Conservation (phyloP, 352 stramenopile genomes). For the Saprolegnia diclina region DNA sequence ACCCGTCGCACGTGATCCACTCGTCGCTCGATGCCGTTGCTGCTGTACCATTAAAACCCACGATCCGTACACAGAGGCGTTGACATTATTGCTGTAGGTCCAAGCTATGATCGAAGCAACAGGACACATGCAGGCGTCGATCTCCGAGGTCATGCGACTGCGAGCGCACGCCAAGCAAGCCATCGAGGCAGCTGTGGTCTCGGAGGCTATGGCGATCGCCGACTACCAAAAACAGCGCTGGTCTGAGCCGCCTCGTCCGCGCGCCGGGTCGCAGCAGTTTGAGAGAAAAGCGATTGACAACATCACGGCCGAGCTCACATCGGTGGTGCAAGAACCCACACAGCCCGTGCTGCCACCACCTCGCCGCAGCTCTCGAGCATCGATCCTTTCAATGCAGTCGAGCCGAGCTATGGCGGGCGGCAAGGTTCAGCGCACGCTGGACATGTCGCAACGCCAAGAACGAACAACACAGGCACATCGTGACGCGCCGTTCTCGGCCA, state of each 20-base stretch:
- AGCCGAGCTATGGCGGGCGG: background rate
- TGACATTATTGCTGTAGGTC: background rate
- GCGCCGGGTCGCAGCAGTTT: constrained; percentile 3
- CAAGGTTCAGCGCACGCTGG: no score
- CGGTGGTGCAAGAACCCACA: background rate
- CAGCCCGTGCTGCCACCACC: constrained; percentile 4
- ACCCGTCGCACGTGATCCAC: constrained; percentile 22
- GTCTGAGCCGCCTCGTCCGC: background rate
- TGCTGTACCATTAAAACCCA: background rate
- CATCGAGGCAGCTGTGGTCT: constrained; percentile 22
- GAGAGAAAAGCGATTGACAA: constrained; percentile 5
- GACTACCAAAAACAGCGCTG: constrained; percentile 24
- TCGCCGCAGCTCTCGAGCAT: background rate
- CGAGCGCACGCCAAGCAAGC: constrained; percentile 12
- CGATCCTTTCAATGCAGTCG: background rate
- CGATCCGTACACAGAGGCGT: background rate
- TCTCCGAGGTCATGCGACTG: constrained; percentile 19
- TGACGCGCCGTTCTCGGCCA: no score
- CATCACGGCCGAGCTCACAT: constrained; percentile 5
- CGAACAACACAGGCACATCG: no score
- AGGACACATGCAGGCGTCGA: constrained; percentile 3
- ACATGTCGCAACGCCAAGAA: no score
- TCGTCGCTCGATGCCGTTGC: constrained; percentile 20
- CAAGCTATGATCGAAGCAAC: constrained; percentile 26
- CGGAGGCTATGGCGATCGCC: constrained; percentile 26